phyloP scores from a whole-genome alignment of 148 eudicot genomes.

The Agrostemma githago region DNA sequence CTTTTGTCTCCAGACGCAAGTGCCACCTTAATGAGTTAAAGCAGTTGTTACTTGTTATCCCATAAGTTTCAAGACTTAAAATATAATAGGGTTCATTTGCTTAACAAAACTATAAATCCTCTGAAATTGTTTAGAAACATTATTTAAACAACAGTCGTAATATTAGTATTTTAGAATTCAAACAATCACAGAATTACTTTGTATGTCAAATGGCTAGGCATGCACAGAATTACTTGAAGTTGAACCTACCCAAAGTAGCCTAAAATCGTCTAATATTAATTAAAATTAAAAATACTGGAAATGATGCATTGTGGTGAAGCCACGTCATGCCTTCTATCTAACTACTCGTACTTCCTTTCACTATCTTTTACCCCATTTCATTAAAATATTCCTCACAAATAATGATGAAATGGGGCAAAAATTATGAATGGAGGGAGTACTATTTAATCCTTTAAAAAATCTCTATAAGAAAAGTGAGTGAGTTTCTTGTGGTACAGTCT shows the following conservation, averaged over 20 bases:
- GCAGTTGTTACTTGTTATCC: not conserved
- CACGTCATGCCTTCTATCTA: too few species aligned
- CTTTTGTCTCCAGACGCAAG: slow-evolving; percentile 70
- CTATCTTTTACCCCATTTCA: too few species aligned
- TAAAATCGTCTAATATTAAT: too few species aligned
- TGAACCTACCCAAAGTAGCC: not conserved
- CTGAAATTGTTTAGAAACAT: not conserved
- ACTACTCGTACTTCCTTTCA: too few species aligned
- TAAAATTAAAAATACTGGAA: too few species aligned
- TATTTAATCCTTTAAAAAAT: too few species aligned
- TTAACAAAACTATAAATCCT: not conserved
- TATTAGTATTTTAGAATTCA: not conserved
- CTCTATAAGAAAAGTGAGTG: too few species aligned
- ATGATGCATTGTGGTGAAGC: too few species aligned
- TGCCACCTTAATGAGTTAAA: slow-evolving; percentile 50
- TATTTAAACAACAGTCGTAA: not conserved
- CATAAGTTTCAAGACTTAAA: not conserved
- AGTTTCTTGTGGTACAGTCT: too few species aligned
- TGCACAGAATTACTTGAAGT: not conserved
- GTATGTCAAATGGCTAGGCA: not conserved
- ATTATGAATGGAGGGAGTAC: too few species aligned
- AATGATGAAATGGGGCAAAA: too few species aligned
- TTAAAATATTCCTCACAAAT: too few species aligned
- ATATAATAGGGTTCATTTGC: not conserved
- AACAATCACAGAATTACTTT: not conserved